A percentile compares a stretch with the other conserved stretches of the same genome.
These are phyloP conservation scores for Cytospora piceicola DNA, from an alignment of 2,329 filamentous ascomycete species.

Conservation along the genomic window DNA sequence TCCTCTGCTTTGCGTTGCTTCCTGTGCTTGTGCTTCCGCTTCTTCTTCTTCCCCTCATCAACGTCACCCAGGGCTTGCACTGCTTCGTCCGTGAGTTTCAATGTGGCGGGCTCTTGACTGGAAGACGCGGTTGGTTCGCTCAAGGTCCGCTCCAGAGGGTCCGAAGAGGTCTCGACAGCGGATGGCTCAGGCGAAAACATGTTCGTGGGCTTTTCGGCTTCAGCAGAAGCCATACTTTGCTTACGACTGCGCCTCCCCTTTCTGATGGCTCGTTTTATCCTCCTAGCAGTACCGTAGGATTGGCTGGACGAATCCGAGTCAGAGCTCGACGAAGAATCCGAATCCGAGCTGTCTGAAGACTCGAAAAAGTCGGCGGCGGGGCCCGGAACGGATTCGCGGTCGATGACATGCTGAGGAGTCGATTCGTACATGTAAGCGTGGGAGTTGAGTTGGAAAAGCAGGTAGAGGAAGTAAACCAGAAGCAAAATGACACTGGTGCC, in stretches of 20 bases:
- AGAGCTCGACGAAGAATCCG: conserved; percentile 50
- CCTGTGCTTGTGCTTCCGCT: conserved; percentile 23
- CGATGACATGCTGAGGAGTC: conserved; percentile 69
- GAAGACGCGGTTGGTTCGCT: conserved; percentile 32
- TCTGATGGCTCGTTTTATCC: conserved; percentile 64
- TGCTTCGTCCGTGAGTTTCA: conserved; percentile 27
- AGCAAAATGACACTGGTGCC: conserved; percentile 77
- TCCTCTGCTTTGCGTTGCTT: conserved; percentile 44
- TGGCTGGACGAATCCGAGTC: conserved; percentile 61
- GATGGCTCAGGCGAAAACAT: conserved; percentile 11
- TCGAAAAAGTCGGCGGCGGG: conserved; percentile 69
- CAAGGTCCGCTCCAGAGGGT: conserved; percentile 9
- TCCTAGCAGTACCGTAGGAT: conserved; percentile 55
- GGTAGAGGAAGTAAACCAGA: conserved; percentile 72
- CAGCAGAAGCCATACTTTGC: conserved; percentile 56
- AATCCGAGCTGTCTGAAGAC: conserved; percentile 47
- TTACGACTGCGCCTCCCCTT: conserved; percentile 68
- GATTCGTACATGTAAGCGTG: conserved; percentile 71
- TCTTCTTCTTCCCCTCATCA: conserved; percentile 33
- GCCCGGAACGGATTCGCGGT: conserved; percentile 66
- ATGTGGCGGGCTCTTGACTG: conserved; percentile 21
- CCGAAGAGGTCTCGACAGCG: conserved; percentile 5
- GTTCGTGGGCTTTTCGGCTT: conserved; percentile 43
- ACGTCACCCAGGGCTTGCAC: conserved; percentile 24
- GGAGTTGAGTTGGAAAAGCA: conserved; percentile 76